These are phyloP conservation scores for Kodamaea fukazawae DNA, from an alignment of 805 yeast species.

Conservation along the genomic window DNA sequence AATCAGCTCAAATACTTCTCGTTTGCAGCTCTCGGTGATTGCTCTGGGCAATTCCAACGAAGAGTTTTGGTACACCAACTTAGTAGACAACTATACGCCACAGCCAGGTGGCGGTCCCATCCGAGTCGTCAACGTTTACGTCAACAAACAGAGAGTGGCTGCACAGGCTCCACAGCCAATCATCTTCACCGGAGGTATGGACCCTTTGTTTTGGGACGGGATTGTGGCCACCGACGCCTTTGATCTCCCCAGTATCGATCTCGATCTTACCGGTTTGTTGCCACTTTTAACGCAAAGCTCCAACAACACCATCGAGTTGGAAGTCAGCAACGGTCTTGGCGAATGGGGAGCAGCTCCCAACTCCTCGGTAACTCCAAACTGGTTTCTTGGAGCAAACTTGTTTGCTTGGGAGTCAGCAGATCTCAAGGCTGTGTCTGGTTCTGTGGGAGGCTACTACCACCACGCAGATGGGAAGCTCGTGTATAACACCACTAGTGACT, in stretches of 20 bases:
- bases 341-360: conserved; percentile 18
- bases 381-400: conserved; percentile 60
- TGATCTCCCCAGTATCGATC: conserved; percentile 66
- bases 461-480: conserved; percentile 1
- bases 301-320: conserved; percentile 30
- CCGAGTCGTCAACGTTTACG: conserved; percentile 60
- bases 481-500: neutral
- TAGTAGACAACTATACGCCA: conserved; percentile 45
- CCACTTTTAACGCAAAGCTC: conserved; percentile 57
- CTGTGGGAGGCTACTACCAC: too few species aligned
- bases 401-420: conserved; percentile 50
- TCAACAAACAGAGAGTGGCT: conserved; percentile 59
- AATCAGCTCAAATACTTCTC: conserved; percentile 55
- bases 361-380: conserved; percentile 41
- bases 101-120: conserved; percentile 60
- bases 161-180: conserved; percentile 68
- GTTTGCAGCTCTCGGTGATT: conserved; percentile 55
- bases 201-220: conserved; percentile 81
- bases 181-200: conserved; percentile 76
- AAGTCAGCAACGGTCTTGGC: conserved; percentile 52
- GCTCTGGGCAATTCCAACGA: conserved; percentile 77
- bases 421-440: conserved; percentile 40
- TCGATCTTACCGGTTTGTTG: conserved; percentile 68
- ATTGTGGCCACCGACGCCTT: conserved; percentile 72
- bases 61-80: conserved; percentile 79